Base-by-base conservation (phyloP, 257 asterid genomes). In the Nicotiana tomentosiformis region DNA sequence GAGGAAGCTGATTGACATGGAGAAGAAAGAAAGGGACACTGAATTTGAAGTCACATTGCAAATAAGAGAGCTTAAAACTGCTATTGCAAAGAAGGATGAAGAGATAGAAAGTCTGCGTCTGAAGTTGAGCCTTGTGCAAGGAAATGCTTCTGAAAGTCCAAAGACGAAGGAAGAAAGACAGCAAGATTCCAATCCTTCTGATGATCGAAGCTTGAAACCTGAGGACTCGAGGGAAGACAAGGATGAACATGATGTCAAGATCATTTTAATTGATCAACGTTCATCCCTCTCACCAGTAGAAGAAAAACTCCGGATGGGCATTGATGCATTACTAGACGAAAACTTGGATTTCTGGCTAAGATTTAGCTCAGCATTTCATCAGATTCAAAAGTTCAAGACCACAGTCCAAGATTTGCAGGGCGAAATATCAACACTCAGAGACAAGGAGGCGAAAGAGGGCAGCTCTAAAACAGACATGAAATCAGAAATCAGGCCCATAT, bases 301-400 rank as follows among this genome's bases (percentile, higher is more conserved):
- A 85, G 98, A 92, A 81, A 91, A 85, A 86, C 93, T 96, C 12
- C 87, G 98, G 77, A 53, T 77, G 83, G 89, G 87, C 49, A 93
- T 96, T 12, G 98, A 96, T 46, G 92, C 94, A 15, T 89, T 96
- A 55, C 93, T 94, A 56, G 98, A 94, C 5, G 99, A 94, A 72
- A 96, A 96, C 85, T 79, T 96, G 68, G 95, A 93, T 79, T 96
- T 94, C 93, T 96, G 98, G 99, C 76, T 96, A 77, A 91, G 98
- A 81, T 96, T 96, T 61, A 96, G 99, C 93, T 90, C 98, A 0
- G 78, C 97, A 9, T 93, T 88, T 76, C 98, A 96, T 84, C 98
- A 93, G 88, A 90, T 94, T 7, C 98, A 90, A 86, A 96, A 96
- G 77, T 94, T 92, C 92, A 92, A 89, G 87, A 92, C 90, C 17